Evolutionary conservation across 179 eudicot genomes (phyloP), one percentile per base, ranked within the genome.

Genomic region (Drosera spatulata): DNA sequence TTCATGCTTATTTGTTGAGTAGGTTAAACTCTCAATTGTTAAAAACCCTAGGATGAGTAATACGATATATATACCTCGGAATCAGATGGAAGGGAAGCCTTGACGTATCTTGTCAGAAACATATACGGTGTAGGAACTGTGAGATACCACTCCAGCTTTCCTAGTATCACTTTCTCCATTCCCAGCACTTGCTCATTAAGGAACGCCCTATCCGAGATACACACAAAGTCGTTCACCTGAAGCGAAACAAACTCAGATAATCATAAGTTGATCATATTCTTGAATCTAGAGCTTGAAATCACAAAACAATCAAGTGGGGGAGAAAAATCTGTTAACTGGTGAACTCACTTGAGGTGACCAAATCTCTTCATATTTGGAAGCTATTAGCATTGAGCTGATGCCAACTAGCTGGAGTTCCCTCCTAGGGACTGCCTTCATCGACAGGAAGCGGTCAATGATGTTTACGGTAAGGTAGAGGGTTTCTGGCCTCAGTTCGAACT

Each of bases 281-380:
- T 22, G 33, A 22, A 22, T 37, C 37, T 11, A 7, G 56, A 15
- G 11, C 2, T 7, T 52, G 55, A 53, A 15, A n/a, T 4, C 11
- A 43, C 6, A 7, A 7, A 43, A 43, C 45, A 43, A 43, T 4
- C 45, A 43, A 43, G 45, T 4, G 45, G 45, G 6, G 45, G 14
- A 0, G 45, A 7, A 50, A n/a, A n/a, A 10, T 50, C 7, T 50
- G 11, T 50, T 50, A 1, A 43, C 45, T 43, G 45, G 45, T 43
- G 45, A 43, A 43, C 38, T 40, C 39, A 88, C 97, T 81, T 91
- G 95, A 51, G 99, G 96, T 15, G 99, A 95, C 99, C 99, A 93
- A 43, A 93, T 93, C 61, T 93, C 97, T 79, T 93, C 99, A 63
- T 93, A 90, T 66, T 93, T 93, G 71, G 93, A 89, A 56, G 99